Conservation (phyloP, 129 eudicot species). For the Cynara cardunculus region DNA sequence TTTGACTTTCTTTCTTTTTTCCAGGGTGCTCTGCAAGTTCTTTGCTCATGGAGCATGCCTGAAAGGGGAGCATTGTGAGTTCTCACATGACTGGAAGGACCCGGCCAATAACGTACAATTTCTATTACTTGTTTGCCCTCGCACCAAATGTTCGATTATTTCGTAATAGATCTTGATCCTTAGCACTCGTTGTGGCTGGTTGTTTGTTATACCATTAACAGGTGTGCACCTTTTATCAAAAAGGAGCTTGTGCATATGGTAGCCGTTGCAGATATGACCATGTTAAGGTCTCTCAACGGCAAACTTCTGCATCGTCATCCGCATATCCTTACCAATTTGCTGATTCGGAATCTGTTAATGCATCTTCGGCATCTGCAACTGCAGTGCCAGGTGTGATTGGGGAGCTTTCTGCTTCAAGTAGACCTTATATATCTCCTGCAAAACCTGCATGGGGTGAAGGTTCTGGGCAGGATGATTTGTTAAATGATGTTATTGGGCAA, state of each 20-base stretch:
- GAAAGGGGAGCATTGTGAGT: slow-evolving; percentile 94
- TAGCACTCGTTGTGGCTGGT: background rate
- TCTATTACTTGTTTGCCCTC: background rate
- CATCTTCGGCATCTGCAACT: slow-evolving; percentile 21
- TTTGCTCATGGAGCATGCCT: slow-evolving; percentile 88
- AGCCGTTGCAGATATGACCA: slow-evolving; percentile 86
- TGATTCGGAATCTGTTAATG: slow-evolving; percentile 31
- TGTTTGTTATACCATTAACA: slow-evolving; percentile 30
- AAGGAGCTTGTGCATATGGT: slow-evolving; percentile 88
- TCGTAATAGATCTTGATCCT: background rate
- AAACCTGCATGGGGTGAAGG: slow-evolving; percentile 42
- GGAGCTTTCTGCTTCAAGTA: slow-evolving; percentile 48
- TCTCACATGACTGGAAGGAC: slow-evolving; percentile 88
- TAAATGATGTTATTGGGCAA: slow-evolving; percentile 31
- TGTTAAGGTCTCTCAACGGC: slow-evolving; percentile 53
- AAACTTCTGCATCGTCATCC: slow-evolving; percentile 56
- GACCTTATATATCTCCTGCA: slow-evolving; percentile 29
- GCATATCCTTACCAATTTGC: slow-evolving; percentile 29
- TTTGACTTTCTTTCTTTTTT: slow-evolving; percentile 6
- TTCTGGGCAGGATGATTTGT: slow-evolving; percentile 26
- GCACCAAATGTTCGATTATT: background rate
- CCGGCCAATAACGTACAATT: slow-evolving; percentile 70
- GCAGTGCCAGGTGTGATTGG: slow-evolving; percentile 22
- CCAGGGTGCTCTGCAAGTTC: slow-evolving; percentile 91
- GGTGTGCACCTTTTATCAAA: slow-evolving; percentile 91